Evolutionary conservation across 1,284 basidiomycete genomes (phyloP).

Genomic region (Ceratobasidium sp.): DNA sequence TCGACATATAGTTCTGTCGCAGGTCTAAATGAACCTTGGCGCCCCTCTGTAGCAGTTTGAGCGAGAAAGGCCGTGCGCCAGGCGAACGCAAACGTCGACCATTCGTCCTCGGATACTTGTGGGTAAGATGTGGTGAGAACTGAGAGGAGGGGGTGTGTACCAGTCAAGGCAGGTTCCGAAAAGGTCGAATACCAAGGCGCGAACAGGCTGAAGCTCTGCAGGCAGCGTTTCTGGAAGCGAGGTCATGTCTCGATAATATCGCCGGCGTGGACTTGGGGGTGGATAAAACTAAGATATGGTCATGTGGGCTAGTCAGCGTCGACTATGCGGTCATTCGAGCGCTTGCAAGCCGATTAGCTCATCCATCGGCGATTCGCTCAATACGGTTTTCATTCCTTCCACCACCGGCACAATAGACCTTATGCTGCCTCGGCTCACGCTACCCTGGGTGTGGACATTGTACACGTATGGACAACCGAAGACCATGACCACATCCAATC

Average conservation of each 20-base stretch:
- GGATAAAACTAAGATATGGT: background rate
- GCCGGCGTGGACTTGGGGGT: background rate
- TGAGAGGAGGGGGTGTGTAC: conserved; percentile 41
- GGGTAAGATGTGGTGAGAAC: conserved; percentile 32
- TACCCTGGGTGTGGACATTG: background rate
- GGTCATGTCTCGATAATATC: conserved; percentile 6
- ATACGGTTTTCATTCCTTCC: background rate
- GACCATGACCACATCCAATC: too few species aligned
- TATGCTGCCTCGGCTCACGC: background rate
- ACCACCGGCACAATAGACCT: background rate
- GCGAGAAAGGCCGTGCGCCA: conserved; percentile 40
- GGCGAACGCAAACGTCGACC: conserved; percentile 33
- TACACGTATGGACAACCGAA: background rate
- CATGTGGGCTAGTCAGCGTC: background rate
- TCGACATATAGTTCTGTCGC: conserved; percentile 36
- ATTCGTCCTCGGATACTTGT: conserved; percentile 21
- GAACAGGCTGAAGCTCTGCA: conserved; percentile 32
- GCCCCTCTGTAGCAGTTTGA: conserved; percentile 15
- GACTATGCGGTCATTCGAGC: background rate
- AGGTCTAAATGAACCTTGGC: conserved; percentile 27
- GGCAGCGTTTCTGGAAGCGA: conserved; percentile 9
- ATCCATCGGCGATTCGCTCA: background rate
- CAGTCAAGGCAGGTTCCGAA: conserved; percentile 48
- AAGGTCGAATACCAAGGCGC: conserved; percentile 45
- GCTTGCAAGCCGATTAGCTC: background rate